Evolutionary conservation across 768 basidiomycete genomes (phyloP), one percentile per base, ranked within the genome.

Genomic region (Collybia sordida): DNA sequence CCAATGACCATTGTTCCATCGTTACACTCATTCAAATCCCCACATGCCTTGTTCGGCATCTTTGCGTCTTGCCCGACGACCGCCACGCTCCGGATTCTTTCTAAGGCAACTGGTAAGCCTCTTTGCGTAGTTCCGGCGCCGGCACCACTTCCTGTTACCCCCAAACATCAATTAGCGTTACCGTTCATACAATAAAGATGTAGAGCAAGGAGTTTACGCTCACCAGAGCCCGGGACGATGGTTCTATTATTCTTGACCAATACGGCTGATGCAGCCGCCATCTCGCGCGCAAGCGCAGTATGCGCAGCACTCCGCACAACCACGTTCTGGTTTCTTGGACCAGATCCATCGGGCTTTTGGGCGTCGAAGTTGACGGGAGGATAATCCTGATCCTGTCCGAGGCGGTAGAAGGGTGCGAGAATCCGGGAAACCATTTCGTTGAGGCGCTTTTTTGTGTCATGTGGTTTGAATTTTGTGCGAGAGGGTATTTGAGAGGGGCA

Each of bases 231-330:
- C n/a, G n/a, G n/a, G n/a, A n/a, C n/a, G n/a, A n/a, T n/a, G n/a
- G 31, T 31, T 14, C 31, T 6, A 14, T 31, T 68, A 62, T 90
- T 90, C 68, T 89, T 89, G 11, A 89, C 72, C 27, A 90, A 63
- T 17, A 89, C 84, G 1, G 82, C 81, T 0, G 84, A 85, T 0
- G 79, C 81, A 0, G 80, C 75, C 4, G 80, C 88, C 24, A 91
- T 83, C 53, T 87, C 79, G 21, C 75, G 73, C 15, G 77, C 80
- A 15, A 88, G 66, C 3, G 77, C 71, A 0, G 75, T 79, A 55
- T 80, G 79, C 0, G 59, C 70, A 11, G 59, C 67, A 1, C 68
- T 72, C 23, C 77, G 70, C 3, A 78, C 77, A 17, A 71, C 69
- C 3, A 79, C 70, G 21, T 65, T 59, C 12, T 73, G 65, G 60